Evolutionary conservation across 306 rosid genomes (phyloP).

Genomic region (Cicer cuneatum): DNA sequence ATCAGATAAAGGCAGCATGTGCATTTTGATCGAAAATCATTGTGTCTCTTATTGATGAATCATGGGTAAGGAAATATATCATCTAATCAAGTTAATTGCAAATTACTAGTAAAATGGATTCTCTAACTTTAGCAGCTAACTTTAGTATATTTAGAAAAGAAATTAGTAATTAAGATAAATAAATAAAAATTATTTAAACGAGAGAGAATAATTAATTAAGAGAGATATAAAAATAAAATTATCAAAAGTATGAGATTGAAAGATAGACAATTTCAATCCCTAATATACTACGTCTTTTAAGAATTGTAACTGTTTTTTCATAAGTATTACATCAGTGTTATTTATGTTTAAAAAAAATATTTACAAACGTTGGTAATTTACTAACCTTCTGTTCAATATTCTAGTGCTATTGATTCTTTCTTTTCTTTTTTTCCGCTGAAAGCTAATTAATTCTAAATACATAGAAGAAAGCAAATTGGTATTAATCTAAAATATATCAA

Average conservation of each 20-base stretch:
- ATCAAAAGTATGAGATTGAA: too few relatives aligned
- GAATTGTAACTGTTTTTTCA: constrained; percentile 32
- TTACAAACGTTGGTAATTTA: not conserved
- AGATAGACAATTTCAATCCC: too few relatives aligned
- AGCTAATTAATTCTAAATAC: not conserved
- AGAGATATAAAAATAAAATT: too few relatives aligned
- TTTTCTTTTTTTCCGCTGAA: too few relatives aligned
- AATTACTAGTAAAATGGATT: constrained; percentile 27
- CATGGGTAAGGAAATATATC: constrained; percentile 8
- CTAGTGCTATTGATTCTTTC: not conserved
- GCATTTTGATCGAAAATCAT: constrained; percentile 41
- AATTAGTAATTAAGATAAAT: too few relatives aligned
- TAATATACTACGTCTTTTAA: constrained; percentile 20
- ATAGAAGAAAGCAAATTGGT: not conserved
- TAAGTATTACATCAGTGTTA: constrained; percentile 16
- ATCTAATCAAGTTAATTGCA: constrained; percentile 17
- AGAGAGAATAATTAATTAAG: too few relatives aligned
- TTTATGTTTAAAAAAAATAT: not conserved
- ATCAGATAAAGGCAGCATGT: constrained; percentile 26
- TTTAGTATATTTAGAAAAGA: too few relatives aligned
- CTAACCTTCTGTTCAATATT: not conserved
- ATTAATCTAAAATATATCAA: constrained; percentile 5
- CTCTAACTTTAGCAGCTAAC: too few relatives aligned
- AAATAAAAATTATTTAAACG: too few relatives aligned
- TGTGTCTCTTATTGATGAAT: constrained; percentile 34